These are phyloP conservation scores for Thozetella sp. DNA, from an alignment of 495 filamentous ascomycete genomes.

Conservation along the genomic window DNA sequence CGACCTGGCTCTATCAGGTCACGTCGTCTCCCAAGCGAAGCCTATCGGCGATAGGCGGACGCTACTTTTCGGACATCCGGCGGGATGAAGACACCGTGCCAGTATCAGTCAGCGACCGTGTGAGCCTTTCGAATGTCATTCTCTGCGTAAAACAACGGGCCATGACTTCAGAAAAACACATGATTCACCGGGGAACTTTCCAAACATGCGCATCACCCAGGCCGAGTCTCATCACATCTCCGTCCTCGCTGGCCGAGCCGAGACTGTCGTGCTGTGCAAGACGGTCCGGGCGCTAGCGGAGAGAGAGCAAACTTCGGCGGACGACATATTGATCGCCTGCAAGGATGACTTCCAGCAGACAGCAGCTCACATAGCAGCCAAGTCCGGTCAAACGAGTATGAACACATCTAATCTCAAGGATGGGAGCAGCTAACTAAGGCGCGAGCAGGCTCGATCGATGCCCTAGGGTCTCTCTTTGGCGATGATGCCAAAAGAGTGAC, in stretches of 20 bases:
- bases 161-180: no score
- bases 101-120: no score
- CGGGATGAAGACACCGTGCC: no score
- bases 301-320: conserved; percentile 16
- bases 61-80: no score
- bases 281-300: conserved; percentile 17
- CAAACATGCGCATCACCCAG: conserved; percentile 19
- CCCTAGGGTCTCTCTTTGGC: conserved; percentile 16
- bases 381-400: conserved; percentile 21
- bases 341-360: conserved; percentile 31
- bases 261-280: conserved; percentile 11
- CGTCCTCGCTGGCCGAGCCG: conserved; percentile 24
- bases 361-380: conserved; percentile 28
- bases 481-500: conserved; percentile 9
- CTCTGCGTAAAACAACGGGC: neutral
- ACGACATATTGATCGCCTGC: conserved; percentile 20
- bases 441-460: conserved; percentile 26
- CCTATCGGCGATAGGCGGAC: no score
- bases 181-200: no score
- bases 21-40: no score
- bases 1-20: no score
- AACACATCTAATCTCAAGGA: neutral
- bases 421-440: neutral
- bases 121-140: no score
- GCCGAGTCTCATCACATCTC: conserved; percentile 23